Conservation (phyloP, 108 stramenopile genomes). For the Cyclostephanos tholiformis region DNA sequence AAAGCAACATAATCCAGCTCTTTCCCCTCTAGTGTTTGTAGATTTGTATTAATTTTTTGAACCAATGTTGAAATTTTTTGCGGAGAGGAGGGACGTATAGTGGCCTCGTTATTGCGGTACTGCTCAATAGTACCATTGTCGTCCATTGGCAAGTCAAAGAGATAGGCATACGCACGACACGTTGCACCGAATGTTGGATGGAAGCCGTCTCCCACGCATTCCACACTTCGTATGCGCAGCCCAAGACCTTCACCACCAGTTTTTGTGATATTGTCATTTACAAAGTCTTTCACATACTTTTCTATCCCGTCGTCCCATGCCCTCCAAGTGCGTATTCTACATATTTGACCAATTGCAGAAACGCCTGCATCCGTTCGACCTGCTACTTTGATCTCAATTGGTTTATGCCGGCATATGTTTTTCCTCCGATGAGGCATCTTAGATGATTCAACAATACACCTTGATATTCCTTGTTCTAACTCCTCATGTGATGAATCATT, state of each 20-base stretch:
- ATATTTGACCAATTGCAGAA: slow-evolving; percentile 71
- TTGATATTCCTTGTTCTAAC: neutral
- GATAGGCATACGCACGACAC: slow-evolving; percentile 71
- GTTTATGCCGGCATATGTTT: slow-evolving; percentile 15
- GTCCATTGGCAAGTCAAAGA: slow-evolving; percentile 51
- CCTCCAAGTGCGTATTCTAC: slow-evolving; percentile 62
- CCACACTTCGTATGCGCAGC: slow-evolving; percentile 34
- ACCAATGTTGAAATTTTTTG: slow-evolving; percentile 16
- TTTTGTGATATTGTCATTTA: slow-evolving; percentile 24
- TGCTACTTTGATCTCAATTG: slow-evolving; percentile 64
- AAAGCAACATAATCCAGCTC: slow-evolving; percentile 66
- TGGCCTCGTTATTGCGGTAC: neutral
- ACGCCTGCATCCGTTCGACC: slow-evolving; percentile 85
- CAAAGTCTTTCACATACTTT: slow-evolving; percentile 20
- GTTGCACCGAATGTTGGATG: slow-evolving; percentile 79
- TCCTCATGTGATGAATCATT: neutral
- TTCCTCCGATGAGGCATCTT: neutral
- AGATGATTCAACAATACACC: neutral
- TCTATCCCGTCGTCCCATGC: slow-evolving; percentile 7
- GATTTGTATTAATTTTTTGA: slow-evolving; percentile 49
- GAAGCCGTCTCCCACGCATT: slow-evolving; percentile 47
- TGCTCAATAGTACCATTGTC: neutral
- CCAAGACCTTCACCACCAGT: neutral
- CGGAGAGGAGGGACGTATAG: neutral
- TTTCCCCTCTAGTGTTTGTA: slow-evolving; percentile 52